These are phyloP conservation scores for Xylaria acuta DNA, from an alignment of 495 filamentous ascomycete species.

Conservation along the genomic window DNA sequence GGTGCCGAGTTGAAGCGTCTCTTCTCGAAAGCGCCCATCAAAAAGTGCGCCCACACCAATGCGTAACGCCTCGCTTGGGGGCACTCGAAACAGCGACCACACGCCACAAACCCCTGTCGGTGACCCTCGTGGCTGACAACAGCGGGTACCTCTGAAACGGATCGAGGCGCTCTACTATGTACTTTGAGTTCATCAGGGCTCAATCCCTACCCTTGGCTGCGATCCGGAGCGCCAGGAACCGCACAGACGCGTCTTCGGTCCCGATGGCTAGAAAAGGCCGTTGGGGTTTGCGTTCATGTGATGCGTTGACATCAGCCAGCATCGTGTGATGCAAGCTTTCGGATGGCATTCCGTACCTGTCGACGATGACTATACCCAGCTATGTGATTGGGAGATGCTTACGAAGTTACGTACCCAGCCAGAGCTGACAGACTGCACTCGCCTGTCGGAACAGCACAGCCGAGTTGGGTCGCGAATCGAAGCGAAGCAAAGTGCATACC, in stretches of 20 bases:
- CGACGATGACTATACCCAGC: neutral
- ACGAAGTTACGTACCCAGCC: neutral
- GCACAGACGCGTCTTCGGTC: neutral
- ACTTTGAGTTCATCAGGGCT: neutral
- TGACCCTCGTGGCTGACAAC: conserved; percentile 1
- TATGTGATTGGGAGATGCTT: neutral
- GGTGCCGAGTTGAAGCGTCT: neutral
- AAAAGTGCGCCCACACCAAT: neutral
- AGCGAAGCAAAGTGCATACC: neutral
- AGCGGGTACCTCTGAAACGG: neutral
- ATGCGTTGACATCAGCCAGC: neutral
- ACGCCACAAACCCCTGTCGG: conserved; percentile 3
- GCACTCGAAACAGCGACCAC: conserved; percentile 5
- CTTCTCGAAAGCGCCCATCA: neutral
- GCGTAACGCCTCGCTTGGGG: neutral
- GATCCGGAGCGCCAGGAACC: conserved; percentile 3
- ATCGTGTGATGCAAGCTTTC: neutral
- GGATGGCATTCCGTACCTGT: neutral
- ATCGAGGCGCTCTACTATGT: neutral
- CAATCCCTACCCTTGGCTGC: neutral
- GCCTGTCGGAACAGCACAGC: conserved; percentile 1
- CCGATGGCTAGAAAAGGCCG: neutral
- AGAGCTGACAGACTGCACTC: neutral
- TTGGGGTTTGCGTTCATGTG: neutral
- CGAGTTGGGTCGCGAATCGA: conserved; percentile 10